These are phyloP conservation scores for Carex cristatella DNA, from an alignment of 176 grass and related monocot genomes.

Conservation along the genomic window DNA sequence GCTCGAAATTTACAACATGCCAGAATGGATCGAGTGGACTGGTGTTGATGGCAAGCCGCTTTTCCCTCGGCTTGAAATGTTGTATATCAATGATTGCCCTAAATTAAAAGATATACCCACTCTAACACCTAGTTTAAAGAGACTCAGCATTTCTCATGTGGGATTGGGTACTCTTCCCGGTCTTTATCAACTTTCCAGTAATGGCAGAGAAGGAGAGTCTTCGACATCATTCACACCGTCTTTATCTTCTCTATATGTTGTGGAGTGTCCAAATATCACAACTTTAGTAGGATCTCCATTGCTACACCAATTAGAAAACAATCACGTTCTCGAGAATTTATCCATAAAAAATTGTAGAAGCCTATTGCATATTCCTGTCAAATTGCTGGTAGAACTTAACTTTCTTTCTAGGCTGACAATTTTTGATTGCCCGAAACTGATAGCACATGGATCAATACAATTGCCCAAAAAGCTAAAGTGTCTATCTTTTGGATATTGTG, in stretches of 20 bases:
- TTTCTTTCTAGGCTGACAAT: background rate
- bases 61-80: constrained; percentile 26
- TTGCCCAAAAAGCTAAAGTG: background rate
- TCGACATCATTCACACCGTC: background rate
- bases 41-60: background rate
- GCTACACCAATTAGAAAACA: background rate
- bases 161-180: constrained; percentile 20
- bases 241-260: constrained; percentile 5
- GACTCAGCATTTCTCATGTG: background rate
- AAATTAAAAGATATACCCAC: constrained; percentile 13
- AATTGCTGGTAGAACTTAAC: background rate
- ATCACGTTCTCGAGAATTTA: constrained; percentile 1
- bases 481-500: background rate
- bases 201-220: background rate
- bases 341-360: background rate
- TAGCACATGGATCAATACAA: background rate
- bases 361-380: constrained; percentile 13
- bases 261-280: constrained; percentile 17
- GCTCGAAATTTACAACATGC: constrained; percentile 5
- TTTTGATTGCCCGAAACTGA: constrained; percentile 1
- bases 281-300: background rate
- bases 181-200: background rate
- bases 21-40: constrained; percentile 19
- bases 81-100: background rate
- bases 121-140: constrained; percentile 11